Evolutionary conservation across 768 basidiomycete species (phyloP), one percentile per base, ranked within the genome.

Genomic region (Infundibulicybe gibba): DNA sequence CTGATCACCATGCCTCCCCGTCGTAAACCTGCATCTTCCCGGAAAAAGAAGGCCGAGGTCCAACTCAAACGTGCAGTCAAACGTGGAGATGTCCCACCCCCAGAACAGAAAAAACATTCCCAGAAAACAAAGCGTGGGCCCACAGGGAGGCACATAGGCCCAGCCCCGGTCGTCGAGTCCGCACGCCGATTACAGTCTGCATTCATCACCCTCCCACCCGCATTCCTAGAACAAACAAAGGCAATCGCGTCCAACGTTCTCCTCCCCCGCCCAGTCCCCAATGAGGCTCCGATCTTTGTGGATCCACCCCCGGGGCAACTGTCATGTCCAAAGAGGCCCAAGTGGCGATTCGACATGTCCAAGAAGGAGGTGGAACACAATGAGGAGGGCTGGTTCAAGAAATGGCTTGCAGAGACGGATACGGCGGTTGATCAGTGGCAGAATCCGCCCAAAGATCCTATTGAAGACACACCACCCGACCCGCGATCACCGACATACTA

Each of bases 321-420:
- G 53, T 61, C 63, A 32, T 79, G 77, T 56, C 90, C 90, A 14
- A 78, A 67, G 51, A 62, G 94, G 48, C 94, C 94, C 3, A 92
- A 86, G 62, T 97, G 94, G 90, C 71, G 79, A 15, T 90, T 81
- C 61, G 85, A 88, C 17, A 87, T 88, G 83, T 76, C 83, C 34
- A 97, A 95, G 71, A 80, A 77, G 17, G 89, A 94, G 65, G 85
- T 97, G 13, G 93, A 97, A 58, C 74, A 72, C 44, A 97, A 95
- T 60, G 94, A 97, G 65, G 89, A 92, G 58, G 90, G 84, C 0
- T 40, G 83, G 33, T 94, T 92, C 67, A 76, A 67, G 46, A 85
- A 83, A 59, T 97, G 94, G 92, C 68, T 91, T 15, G 61, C 68
- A 4, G 68, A 80, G 54, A 87, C 83, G 3, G 86, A 92, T 55